A percentile compares a stretch with the other conserved stretches of the same genome.
These are phyloP conservation scores for Fusarium sp. DNA, from an alignment of 2,329 filamentous ascomycete species.

Conservation along the genomic window DNA sequence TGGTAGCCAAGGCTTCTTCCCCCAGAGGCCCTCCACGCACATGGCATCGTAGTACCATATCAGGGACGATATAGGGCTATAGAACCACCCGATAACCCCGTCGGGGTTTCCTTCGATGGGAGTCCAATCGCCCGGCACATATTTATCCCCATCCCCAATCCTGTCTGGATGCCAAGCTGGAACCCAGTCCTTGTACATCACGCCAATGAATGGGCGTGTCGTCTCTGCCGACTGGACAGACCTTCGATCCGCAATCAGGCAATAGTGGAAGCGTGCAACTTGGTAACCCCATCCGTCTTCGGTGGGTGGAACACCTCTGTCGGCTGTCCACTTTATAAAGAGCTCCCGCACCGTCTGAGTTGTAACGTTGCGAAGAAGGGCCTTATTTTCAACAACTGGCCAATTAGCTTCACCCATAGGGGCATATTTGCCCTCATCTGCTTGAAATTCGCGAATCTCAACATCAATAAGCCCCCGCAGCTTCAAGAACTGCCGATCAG, in stretches of 20 bases:
- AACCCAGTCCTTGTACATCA: slow-evolving; percentile 3
- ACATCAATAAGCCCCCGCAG: background rate
- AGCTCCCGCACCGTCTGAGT: background rate
- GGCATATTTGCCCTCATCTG: background rate
- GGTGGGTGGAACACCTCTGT: background rate
- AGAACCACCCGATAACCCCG: slow-evolving; percentile 2
- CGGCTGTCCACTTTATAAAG: background rate
- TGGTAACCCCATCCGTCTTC: background rate
- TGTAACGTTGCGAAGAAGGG: background rate
- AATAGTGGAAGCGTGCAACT: slow-evolving; percentile 4
- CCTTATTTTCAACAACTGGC: slow-evolving; percentile 1
- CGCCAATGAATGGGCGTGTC: background rate
- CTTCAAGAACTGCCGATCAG: slow-evolving; percentile 1
- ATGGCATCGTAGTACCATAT: background rate
- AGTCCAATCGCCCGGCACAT: background rate
- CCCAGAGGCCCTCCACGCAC: background rate
- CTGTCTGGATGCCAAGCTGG: background rate
- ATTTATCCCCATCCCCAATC: background rate
- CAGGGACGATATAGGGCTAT: background rate
- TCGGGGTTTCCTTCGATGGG: background rate
- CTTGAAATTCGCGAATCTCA: background rate
- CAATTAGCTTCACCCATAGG: background rate
- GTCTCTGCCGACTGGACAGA: background rate
- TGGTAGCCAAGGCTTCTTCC: background rate
- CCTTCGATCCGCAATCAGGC: background rate